phyloP scores from a whole-genome alignment of 352 stramenopile species.

The Phytophthora hibernalis region DNA sequence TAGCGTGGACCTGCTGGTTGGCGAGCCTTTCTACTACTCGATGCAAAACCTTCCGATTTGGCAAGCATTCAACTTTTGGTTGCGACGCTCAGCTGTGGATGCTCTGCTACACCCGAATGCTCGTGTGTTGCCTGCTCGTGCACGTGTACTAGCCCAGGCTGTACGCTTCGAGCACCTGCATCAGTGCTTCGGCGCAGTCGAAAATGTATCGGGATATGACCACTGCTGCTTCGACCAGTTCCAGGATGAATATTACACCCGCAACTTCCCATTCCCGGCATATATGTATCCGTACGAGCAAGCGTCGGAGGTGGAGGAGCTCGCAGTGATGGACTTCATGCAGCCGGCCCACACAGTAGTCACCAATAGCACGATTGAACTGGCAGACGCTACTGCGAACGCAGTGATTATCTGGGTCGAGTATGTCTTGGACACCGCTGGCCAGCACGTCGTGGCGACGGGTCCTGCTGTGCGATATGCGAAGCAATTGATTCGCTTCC shows the following conservation, averaged over 20 bases:
- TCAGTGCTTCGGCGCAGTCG: constrained; percentile 80
- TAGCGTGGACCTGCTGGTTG: constrained; percentile 65
- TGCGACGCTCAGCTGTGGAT: constrained; percentile 65
- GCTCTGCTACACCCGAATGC: constrained; percentile 47
- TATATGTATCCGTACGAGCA: constrained; percentile 82
- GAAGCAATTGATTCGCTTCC: constrained; percentile 85
- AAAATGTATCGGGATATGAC: constrained; percentile 73
- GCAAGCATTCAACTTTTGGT: constrained; percentile 88
- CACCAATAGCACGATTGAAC: constrained; percentile 17
- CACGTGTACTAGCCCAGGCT: constrained; percentile 60
- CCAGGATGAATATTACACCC: constrained; percentile 70
- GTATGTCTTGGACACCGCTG: constrained; percentile 57
- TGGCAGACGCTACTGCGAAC: constrained; percentile 42
- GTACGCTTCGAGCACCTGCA: constrained; percentile 80
- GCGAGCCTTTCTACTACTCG: constrained; percentile 86
- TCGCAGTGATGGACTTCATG: constrained; percentile 57
- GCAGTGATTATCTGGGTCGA: constrained; percentile 82
- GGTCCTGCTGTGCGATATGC: constrained; percentile 62
- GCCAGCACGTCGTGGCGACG: constrained; percentile 55
- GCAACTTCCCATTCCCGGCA: constrained; percentile 81
- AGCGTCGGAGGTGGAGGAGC: constrained; percentile 48
- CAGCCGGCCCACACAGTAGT: constrained; percentile 48
- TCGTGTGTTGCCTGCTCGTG: constrained; percentile 55
- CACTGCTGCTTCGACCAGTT: constrained; percentile 80
- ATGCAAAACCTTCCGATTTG: constrained; percentile 88